Percentiles rank a stretch among this genome's conserved stretches.
Conservation (phyloP, 768 basidiomycete species). For the Suillus lakei region DNA sequence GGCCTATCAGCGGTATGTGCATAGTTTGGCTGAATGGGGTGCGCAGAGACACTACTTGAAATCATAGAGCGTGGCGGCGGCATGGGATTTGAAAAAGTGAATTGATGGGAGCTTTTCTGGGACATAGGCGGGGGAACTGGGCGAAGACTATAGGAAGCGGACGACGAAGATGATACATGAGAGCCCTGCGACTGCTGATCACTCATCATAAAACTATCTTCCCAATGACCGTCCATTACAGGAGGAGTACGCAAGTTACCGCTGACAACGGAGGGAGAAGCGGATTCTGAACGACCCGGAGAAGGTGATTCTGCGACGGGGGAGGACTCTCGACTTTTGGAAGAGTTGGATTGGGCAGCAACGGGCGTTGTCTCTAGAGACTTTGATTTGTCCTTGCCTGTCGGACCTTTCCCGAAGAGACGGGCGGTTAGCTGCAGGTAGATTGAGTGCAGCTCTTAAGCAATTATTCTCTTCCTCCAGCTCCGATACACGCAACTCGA, state of each 20-base stretch:
- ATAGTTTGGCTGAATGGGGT: slow-evolving; percentile 43
- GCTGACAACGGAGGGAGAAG: slow-evolving; percentile 39
- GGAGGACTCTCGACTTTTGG: slow-evolving; percentile 68
- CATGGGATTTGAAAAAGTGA: slow-evolving; percentile 45
- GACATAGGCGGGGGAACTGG: slow-evolving; percentile 48
- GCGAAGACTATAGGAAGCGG: slow-evolving; percentile 50
- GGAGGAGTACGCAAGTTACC: slow-evolving; percentile 42
- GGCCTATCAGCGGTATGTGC: slow-evolving; percentile 57
- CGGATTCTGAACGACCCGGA: slow-evolving; percentile 41
- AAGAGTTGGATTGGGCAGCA: slow-evolving; percentile 41
- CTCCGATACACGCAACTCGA: slow-evolving; percentile 81
- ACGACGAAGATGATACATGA: slow-evolving; percentile 44
- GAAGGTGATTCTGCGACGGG: slow-evolving; percentile 60
- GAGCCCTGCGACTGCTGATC: slow-evolving; percentile 43
- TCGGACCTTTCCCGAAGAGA: slow-evolving; percentile 84
- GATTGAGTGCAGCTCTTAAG: slow-evolving; percentile 70
- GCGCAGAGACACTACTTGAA: slow-evolving; percentile 46
- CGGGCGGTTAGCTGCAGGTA: slow-evolving; percentile 75
- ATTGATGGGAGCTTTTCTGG: slow-evolving; percentile 52
- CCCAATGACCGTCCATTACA: slow-evolving; percentile 60
- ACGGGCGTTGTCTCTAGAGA: slow-evolving; percentile 39
- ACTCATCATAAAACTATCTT: slow-evolving; percentile 56
- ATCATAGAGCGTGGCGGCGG: slow-evolving; percentile 46
- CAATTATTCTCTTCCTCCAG: slow-evolving; percentile 84
- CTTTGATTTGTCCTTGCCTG: slow-evolving; percentile 84